Evolutionary conservation across 768 basidiomycete genomes (phyloP).

Genomic region (Mycena latifolia): DNA sequence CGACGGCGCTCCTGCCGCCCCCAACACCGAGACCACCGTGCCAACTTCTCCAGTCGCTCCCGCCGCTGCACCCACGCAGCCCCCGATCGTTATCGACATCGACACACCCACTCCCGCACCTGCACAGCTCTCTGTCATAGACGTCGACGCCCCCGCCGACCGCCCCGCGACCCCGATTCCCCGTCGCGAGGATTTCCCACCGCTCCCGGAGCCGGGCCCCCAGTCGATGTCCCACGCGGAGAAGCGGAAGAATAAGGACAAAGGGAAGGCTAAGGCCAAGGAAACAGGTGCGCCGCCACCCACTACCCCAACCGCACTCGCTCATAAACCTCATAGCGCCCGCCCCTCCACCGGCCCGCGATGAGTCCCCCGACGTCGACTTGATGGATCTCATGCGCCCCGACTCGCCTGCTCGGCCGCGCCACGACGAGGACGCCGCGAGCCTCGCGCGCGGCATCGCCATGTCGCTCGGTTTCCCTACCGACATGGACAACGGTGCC

Average conservation of each 20-base stretch:
- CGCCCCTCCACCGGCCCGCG: neutral
- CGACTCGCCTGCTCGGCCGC: neutral
- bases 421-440: neutral
- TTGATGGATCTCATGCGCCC: neutral
- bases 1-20: too few species aligned
- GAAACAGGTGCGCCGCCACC: neutral
- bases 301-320: too few species aligned
- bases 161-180: neutral
- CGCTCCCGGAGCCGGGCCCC: neutral
- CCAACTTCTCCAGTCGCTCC: too few species aligned
- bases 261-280: constrained; percentile 1
- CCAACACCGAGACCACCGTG: too few species aligned
- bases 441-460: neutral
- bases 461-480: neutral
- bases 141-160: neutral
- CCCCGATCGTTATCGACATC: too few species aligned
- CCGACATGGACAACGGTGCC: neutral
- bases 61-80: too few species aligned
- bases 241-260: neutral
- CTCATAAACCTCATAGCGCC: neutral
- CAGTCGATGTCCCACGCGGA: neutral
- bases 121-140: neutral
- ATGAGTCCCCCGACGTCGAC: neutral
- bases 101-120: too few species aligned
- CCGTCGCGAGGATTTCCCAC: neutral